A percentile compares a stretch with the other conserved stretches of the same genome.
Conservation (phyloP, 2,329 filamentous ascomycete genomes). For the Fusarium sp. region DNA sequence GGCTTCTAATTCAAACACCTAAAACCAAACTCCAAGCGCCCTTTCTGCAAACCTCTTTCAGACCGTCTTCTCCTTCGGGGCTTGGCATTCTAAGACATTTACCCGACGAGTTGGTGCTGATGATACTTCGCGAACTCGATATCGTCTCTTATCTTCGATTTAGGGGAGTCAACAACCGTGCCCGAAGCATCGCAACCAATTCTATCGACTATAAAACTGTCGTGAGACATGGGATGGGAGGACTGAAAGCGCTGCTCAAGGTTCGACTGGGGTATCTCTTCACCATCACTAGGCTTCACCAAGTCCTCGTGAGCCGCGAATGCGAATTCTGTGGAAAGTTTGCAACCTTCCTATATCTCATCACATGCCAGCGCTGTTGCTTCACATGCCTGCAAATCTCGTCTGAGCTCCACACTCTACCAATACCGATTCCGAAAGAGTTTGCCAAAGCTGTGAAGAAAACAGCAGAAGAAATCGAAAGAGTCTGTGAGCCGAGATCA, state of each 20-base stretch:
- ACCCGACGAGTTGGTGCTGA: conserved; percentile 11
- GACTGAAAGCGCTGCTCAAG: conserved; percentile 21
- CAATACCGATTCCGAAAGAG: conserved; percentile 7
- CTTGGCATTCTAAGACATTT: conserved; percentile 9
- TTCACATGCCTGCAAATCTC: conserved; percentile 30
- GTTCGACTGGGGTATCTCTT: background rate
- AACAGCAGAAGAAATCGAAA: conserved; percentile 6
- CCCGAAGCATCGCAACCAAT: conserved; percentile 6
- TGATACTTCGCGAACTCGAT: conserved; percentile 17
- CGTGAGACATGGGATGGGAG: conserved; percentile 3
- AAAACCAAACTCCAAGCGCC: conserved; percentile 14
- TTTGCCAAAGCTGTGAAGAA: background rate
- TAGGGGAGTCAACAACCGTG: conserved; percentile 3
- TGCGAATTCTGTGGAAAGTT: conserved; percentile 21
- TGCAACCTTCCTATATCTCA: conserved; percentile 16
- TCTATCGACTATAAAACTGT: conserved; percentile 6
- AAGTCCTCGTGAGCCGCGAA: background rate
- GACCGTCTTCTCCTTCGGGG: background rate
- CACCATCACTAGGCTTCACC: conserved; percentile 4
- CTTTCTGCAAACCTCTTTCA: background rate
- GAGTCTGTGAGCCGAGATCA: conserved; percentile 1
- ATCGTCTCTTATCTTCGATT: conserved; percentile 23
- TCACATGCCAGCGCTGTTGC: conserved; percentile 18
- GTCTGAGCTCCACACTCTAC: background rate
- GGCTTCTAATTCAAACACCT: conserved; percentile 7